Evolutionary conservation across 164 flowering plant species (phyloP), one percentile per base, ranked within the genome.

Genomic region (Sextonia rubra): DNA sequence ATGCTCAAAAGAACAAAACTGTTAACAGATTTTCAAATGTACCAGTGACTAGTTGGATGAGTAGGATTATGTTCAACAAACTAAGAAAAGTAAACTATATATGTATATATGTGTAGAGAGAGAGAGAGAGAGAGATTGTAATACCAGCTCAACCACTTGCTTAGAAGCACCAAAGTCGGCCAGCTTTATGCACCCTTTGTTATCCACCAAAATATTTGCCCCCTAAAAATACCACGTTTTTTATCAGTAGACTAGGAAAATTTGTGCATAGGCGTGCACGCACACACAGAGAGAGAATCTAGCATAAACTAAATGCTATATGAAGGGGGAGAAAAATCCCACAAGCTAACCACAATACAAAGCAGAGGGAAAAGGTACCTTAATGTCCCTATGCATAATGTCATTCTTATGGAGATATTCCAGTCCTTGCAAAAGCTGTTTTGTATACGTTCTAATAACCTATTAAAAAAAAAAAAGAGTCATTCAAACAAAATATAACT

Each of bases 161-260:
- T 93, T 95, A 62, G 99, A 95, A 72, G 99, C 99, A 47, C 99
- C 99, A 83, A 96, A 96, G 77, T 95, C 99, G 48, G 99, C 98
- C 83, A 95, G 92, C 80, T 95, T 95, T 73, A 94, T 94, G 88
- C 93, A 86, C 22, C 97, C 99, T 75, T 90, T 90, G 77, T 91
- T 91, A 78, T 95, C 99, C 27, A 95, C 98, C 71, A 95, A 95
- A 75, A 95, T 95, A 75, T 95, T 91, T 65, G 97, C 97, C 48
- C 98, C 98, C 99, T 95, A 80, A 71, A 82, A 60, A 29, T 52
- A 20, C 23, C 29, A 64, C 14, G 62, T 26, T 69, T 17, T 27
- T 37, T 29, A 32, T 27, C 8, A 30, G 27, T 66, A 52, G 3
- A 24, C 30, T 66, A 18, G 17, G 30, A 76, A 67, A 70, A 47